These are phyloP conservation scores for Thalassia testudinum DNA, from an alignment of 116 monocot species.

Conservation along the genomic window DNA sequence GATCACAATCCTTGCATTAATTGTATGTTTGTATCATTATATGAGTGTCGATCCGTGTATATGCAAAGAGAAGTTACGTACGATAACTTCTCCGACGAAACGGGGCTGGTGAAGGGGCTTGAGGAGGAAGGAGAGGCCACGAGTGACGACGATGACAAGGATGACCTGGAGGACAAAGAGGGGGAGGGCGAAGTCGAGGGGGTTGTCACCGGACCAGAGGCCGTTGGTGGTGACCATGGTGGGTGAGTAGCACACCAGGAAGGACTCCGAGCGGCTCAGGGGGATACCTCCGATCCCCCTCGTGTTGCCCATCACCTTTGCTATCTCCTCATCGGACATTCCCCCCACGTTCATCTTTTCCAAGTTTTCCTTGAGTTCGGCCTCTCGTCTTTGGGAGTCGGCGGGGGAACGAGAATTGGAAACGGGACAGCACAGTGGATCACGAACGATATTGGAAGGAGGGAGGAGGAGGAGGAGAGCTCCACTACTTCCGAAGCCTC, in stretches of 20 bases:
- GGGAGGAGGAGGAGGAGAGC: too few relatives aligned
- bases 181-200: slow-evolving; percentile 38
- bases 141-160: slow-evolving; percentile 38
- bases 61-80: slow-evolving; percentile 2
- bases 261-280: too few relatives aligned
- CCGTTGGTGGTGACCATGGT: slow-evolving; percentile 43
- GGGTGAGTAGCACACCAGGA: slow-evolving; percentile 31
- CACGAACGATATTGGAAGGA: too few relatives aligned
- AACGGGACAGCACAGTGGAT: too few relatives aligned
- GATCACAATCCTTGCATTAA: background rate
- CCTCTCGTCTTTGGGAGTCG: too few relatives aligned
- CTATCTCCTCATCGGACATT: too few relatives aligned
- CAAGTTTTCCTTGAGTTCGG: too few relatives aligned
- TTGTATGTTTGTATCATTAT: background rate
- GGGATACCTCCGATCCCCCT: too few relatives aligned
- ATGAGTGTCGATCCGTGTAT: background rate
- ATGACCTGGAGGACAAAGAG: slow-evolving; percentile 53
- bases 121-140: slow-evolving; percentile 31
- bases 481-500: too few relatives aligned
- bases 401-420: too few relatives aligned
- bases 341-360: too few relatives aligned
- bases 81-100: slow-evolving; percentile 62
- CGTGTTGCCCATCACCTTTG: too few relatives aligned
- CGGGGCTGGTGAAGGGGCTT: slow-evolving; percentile 62
- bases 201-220: slow-evolving; percentile 45